Conservation (phyloP, 139 green algal species). For the Tetraselmis striata region DNA sequence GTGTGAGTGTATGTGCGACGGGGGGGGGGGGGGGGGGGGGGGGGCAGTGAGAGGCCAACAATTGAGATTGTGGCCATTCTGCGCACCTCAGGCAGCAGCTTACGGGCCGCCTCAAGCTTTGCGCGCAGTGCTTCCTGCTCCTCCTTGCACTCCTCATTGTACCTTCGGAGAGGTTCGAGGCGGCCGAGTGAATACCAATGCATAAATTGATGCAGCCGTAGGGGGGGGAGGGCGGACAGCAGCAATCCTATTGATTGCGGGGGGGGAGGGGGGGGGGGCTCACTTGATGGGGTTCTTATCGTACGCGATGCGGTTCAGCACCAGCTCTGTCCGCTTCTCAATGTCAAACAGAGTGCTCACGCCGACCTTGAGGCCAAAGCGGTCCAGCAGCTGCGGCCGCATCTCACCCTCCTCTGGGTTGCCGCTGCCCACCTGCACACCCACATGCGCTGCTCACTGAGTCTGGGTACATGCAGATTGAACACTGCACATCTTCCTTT, state of each 20-base stretch:
- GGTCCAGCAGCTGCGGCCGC: conserved; percentile 90
- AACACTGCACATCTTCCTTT: too few species aligned
- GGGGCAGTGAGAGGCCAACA: too few species aligned
- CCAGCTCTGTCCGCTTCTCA: conserved; percentile 68
- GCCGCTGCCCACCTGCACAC: conserved; percentile 17
- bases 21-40: too few species aligned
- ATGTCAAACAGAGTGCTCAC: conserved; percentile 73
- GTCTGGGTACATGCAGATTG: not conserved
- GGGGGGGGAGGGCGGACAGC: too few species aligned
- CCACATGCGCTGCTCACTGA: too few species aligned
- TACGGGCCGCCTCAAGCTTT: conserved; percentile 14
- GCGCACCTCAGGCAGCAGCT: conserved; percentile 7
- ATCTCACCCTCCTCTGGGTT: conserved; percentile 83
- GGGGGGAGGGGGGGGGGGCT: too few species aligned
- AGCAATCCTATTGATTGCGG: too few species aligned
- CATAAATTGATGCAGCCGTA: too few species aligned
- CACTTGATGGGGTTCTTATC: conserved; percentile 34
- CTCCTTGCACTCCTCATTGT: conserved; percentile 21
- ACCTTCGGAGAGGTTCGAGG: too few species aligned
- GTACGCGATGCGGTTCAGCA: conserved; percentile 81
- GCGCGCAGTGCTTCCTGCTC: conserved; percentile 59
- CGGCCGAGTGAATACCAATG: too few species aligned
- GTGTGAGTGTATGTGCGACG: too few species aligned
- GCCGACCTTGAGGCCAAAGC: conserved; percentile 82
- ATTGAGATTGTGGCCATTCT: too few species aligned